Base-by-base conservation (phyloP, 2,329 filamentous ascomycete species). In the Penicillium sp. region DNA sequence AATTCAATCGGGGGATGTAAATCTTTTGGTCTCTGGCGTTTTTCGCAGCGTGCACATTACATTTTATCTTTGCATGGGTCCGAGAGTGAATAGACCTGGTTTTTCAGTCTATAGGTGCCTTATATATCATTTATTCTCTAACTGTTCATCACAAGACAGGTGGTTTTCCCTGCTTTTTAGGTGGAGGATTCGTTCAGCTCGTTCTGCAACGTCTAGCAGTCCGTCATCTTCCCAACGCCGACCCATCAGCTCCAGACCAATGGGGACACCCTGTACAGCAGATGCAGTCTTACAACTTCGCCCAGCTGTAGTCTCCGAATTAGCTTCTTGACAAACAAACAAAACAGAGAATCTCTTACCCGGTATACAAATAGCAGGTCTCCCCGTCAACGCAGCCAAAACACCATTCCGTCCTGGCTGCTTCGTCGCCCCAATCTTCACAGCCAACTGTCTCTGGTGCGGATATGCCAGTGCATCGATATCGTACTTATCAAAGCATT, bases 1-100 rank as follows among this genome's bases (percentile, higher is more conserved):
- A 95, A 68, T 97, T 99, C 73, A 97, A 99, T 72, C 82, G 93
- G 64, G 93, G 93, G 11, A 92, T 99, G 62, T 96, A 75, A 72
- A n/a, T 34, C 19, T 36, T 43, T 46, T 30, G 19, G 28, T 18
- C 18, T 40, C 28, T 3, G 47, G 47, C 25, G 41, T 49, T 49
- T 49, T 49, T 27, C 16, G 30, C 38, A 47, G 45, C 45, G 47
- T 46, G 47, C 47, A 46, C 44, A 46, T 49, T 25, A 35, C 30
- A 42, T 47, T 29, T 47, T 29, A 13, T 31, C 43, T 40, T 46
- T 46, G 43, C 36, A 34, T 33, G 28, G 25, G 42, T 37, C 33
- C 29, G 13, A 38, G 12, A 14, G 38, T 45, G 19, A 11, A 45
- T 40, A 45, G 35, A 39, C 16, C 28, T 18, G 3, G 19, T 12